Percentiles rank a stretch among this genome's conserved stretches.
Conservation (phyloP, 108 stramenopile genomes). For the Schizochytrium sp. region DNA sequence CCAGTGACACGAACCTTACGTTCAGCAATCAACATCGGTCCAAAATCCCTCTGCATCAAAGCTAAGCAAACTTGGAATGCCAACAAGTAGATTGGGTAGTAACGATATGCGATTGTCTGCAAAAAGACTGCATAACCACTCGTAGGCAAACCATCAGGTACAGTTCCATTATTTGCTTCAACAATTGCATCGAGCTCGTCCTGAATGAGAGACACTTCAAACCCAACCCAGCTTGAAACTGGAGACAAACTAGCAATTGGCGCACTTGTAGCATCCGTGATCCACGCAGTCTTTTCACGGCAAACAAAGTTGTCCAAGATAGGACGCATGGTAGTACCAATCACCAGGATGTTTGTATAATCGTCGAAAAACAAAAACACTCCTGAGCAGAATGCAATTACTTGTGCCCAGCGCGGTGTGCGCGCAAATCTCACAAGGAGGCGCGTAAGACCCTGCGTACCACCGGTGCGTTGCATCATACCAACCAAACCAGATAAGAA, state of each 20-base stretch:
- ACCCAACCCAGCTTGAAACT: constrained; percentile 78
- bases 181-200: constrained; percentile 72
- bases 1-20: constrained; percentile 75
- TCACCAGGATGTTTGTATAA: constrained; percentile 76
- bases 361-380: constrained; percentile 74
- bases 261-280: constrained; percentile 78
- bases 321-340: constrained; percentile 75
- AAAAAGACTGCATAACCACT: constrained; percentile 79
- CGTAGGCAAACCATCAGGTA: not conserved
- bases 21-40: constrained; percentile 82
- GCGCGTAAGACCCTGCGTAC: constrained; percentile 70
- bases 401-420: constrained; percentile 68
- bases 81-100: constrained; percentile 74
- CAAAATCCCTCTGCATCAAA: constrained; percentile 73
- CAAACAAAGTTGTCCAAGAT: constrained; percentile 73
- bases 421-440: constrained; percentile 63
- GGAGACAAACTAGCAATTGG: constrained; percentile 78
- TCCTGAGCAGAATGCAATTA: constrained; percentile 68
- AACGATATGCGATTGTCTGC: constrained; percentile 77
- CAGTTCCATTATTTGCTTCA: constrained; percentile 56
- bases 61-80: constrained; percentile 65
- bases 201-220: constrained; percentile 74
- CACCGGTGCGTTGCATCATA: constrained; percentile 76
- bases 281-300: constrained; percentile 78
- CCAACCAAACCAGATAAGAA: constrained; percentile 77